Base-by-base conservation (phyloP, 306 rosid species). In the Luffa aegyptiaca region DNA sequence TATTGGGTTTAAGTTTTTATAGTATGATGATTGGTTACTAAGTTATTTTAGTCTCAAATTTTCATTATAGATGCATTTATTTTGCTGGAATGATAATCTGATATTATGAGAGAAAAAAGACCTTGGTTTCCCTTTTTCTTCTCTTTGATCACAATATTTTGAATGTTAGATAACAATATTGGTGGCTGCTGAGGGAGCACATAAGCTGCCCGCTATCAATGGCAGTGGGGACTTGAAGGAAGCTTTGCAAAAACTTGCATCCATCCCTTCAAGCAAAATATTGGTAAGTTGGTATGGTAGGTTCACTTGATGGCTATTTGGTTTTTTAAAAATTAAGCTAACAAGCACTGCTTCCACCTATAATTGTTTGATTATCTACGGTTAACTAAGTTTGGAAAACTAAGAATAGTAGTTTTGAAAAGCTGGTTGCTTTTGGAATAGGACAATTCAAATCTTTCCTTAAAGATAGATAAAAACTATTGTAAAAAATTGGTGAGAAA, bases 171-270 rank as follows among this genome's bases (percentile, higher is more conserved):
- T 91, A 84, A 91, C 99, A 80, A 87, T 95, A 73, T 90, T 95
- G 92, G 94, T 84, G 75, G 99, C 98, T 83, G 97, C 97, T 48
- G 97, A 91, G 86, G 99, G 99, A 88, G 90, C 80, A 64, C 93
- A 84, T 81, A 95, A 95, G 85, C 88, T 95, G 76, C 96, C 99
- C 26, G 41, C 89, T 70, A 91, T 95, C 89, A 95, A 93, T 81
- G 97, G 98, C 80, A 92, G 98, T 74, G 82, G 86, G 64, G 88
- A 95, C 77, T 85, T 95, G 88, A 95, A 91, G 89, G 97, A 93
- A 84, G 99, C 99, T 72, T 84, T 95, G 83, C 98, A 95, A 82
- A 95, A 86, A 86, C 91, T 95, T 53, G 99, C 91, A 80, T 91
- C 99, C 82, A 91, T 95, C 82, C 97, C 99, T 75, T 86, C 96